Conservation (phyloP, 2,329 filamentous ascomycete genomes). For the Leptoxyphium fumago region DNA sequence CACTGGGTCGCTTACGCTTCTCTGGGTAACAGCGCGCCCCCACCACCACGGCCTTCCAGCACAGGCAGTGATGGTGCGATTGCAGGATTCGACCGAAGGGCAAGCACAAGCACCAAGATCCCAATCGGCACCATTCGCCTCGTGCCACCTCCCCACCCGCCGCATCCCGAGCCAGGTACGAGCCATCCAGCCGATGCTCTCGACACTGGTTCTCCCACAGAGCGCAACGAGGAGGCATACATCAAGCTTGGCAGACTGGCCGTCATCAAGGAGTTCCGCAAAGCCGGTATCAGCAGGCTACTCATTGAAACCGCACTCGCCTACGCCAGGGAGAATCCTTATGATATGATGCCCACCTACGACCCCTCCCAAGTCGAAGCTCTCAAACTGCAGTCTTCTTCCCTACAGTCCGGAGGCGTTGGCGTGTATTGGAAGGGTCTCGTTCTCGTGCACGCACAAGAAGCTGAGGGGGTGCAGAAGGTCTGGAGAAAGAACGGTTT, state of each 20-base stretch:
- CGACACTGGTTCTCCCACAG: slow-evolving; percentile 11
- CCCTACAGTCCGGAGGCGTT: slow-evolving; percentile 11
- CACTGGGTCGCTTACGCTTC: slow-evolving; percentile 80
- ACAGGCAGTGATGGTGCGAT: slow-evolving; percentile 10
- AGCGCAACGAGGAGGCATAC: slow-evolving; percentile 54
- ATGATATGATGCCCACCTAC: slow-evolving; percentile 25
- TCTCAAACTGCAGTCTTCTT: slow-evolving; percentile 8
- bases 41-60: slow-evolving; percentile 19
- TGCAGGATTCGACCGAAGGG: slow-evolving; percentile 16
- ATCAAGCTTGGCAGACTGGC: slow-evolving; percentile 71
- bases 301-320: slow-evolving; percentile 52
- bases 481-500: slow-evolving; percentile 65
- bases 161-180: slow-evolving; percentile 4
- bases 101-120: slow-evolving; percentile 27
- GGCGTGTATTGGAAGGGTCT: slow-evolving; percentile 54
- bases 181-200: slow-evolving; percentile 10
- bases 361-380: slow-evolving; percentile 19
- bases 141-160: slow-evolving; percentile 60
- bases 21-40: slow-evolving; percentile 31
- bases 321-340: slow-evolving; percentile 52
- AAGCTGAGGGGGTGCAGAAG: slow-evolving; percentile 34
- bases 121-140: slow-evolving; percentile 66
- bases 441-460: slow-evolving; percentile 67
- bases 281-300: slow-evolving; percentile 44
- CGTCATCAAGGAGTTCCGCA: slow-evolving; percentile 36